Evolutionary conservation across 768 basidiomycete species (phyloP), one percentile per base, ranked within the genome.

Genomic region (Tricholoma matsutake): DNA sequence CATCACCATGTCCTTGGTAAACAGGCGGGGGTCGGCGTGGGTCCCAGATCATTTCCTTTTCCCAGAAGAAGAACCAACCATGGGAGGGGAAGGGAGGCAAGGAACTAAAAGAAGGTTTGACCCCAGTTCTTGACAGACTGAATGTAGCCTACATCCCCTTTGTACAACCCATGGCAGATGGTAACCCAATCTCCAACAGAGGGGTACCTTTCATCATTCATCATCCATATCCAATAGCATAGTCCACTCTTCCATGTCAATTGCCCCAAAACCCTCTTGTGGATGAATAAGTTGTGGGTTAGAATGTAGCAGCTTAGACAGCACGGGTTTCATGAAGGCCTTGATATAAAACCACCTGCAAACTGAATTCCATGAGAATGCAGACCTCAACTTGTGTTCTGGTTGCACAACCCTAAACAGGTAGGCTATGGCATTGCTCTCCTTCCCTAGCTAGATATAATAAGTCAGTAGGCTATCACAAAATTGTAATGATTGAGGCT

Each of bases 101-200:
- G 22, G 22, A 25, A 25, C 1, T 25, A 25, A 3, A 25, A 25
- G 22, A 25, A 25, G 22, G 22, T 25, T 25, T 25, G 22, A 25
- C 22, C 22, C 22, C 22, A 25, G 22, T 25, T 25, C 22, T 25
- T 3, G 3, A 3, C 3, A 3, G 3, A 25, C 22, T 25, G 22
- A 25, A 25, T 3, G 3, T 25, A 25, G 22, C 22, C 22, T 25
- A 25, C 22, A 25, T 25, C 22, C 22, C 54, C 56, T 45, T 57
- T 57, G 45, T 57, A 57, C 39, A 47, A 32, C 31, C 56, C 45
- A 31, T 16, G 56, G 39, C 56, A 18, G 29, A 57, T 31, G 2
- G 29, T 34, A 41, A 57, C 56, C 56, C 56, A 57, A 47, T 28
- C 37, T 47, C 56, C 56, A 57, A 41, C 22, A 45, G 22, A 45